phyloP scores from a whole-genome alignment of 1,139 yeast genomes.

The Yamadazyma trypodendri region DNA sequence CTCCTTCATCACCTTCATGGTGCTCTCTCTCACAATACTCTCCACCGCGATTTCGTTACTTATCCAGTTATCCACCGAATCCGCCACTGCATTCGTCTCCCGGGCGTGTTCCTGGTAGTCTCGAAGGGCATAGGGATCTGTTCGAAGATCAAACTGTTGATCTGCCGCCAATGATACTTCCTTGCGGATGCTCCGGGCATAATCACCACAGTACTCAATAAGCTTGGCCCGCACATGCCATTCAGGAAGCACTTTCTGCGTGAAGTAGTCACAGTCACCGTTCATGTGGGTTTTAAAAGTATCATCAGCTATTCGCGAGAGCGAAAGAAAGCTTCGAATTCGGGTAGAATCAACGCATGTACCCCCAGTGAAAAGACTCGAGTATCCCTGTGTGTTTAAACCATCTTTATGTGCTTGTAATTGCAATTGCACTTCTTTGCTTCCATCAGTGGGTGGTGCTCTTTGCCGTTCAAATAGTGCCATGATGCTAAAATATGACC shows the following conservation, averaged over 20 bases:
- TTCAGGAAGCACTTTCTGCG: constrained; percentile 30
- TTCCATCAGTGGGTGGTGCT: background rate
- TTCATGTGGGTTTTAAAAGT: constrained; percentile 39
- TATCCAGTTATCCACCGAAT: constrained; percentile 37
- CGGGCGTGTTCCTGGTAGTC: constrained; percentile 22
- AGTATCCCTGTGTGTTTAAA: background rate
- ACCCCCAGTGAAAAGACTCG: constrained; percentile 23
- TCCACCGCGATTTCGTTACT: constrained; percentile 36
- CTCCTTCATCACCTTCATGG: constrained; percentile 32
- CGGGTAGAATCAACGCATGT: constrained; percentile 35
- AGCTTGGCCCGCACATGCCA: constrained; percentile 34
- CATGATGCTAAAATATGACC: background rate
- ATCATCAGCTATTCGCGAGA: constrained; percentile 42
- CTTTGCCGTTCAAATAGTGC: background rate
- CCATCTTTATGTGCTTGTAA: background rate
- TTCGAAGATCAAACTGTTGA: constrained; percentile 29
- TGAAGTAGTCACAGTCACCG: constrained; percentile 32
- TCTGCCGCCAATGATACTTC: constrained; percentile 11
- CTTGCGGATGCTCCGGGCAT: constrained; percentile 21
- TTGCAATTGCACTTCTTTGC: background rate
- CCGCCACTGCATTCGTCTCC: constrained; percentile 25
- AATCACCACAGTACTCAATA: constrained; percentile 31
- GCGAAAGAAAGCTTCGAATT: constrained; percentile 37
- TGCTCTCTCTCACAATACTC: constrained; percentile 32
- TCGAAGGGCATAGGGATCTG: constrained; percentile 42